These are phyloP conservation scores for Hordeum pubiflorum DNA, from an alignment of 202 grass and related monocot genomes.

Conservation along the genomic window DNA sequence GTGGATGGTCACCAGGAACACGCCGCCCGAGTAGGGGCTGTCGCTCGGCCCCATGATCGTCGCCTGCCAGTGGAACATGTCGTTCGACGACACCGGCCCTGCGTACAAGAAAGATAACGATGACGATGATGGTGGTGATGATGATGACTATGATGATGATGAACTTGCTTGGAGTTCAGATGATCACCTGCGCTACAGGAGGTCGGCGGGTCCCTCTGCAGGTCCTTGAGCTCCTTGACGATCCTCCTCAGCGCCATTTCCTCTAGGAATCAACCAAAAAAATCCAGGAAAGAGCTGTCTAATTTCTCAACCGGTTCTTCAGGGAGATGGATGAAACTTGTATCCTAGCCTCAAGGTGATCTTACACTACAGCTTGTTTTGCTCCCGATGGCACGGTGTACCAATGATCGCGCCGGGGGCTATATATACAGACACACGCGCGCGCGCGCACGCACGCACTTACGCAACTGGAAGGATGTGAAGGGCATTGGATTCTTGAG, in stretches of 20 bases:
- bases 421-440: neutral
- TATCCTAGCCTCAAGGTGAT: neutral
- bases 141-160: neutral
- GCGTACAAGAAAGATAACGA: neutral
- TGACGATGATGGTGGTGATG: neutral
- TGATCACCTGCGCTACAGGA: constrained; percentile 66
- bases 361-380: neutral
- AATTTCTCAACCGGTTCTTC: neutral
- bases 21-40: constrained; percentile 64
- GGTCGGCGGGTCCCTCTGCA: constrained; percentile 74
- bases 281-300: neutral
- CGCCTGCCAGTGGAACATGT: constrained; percentile 88
- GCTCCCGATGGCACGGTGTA: neutral
- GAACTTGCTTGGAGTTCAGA: neutral
- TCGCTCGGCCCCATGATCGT: constrained; percentile 69
- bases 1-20: constrained; percentile 65
- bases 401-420: neutral
- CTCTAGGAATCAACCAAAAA: neutral
- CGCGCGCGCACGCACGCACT: neutral
- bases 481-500: constrained; percentile 50
- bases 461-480: neutral
- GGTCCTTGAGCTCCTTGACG: constrained; percentile 72
- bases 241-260: constrained; percentile 63
- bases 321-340: neutral
- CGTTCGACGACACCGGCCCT: constrained; percentile 65